phyloP scores from a whole-genome alignment of 805 yeast species.

The Sungouiella blattae region DNA sequence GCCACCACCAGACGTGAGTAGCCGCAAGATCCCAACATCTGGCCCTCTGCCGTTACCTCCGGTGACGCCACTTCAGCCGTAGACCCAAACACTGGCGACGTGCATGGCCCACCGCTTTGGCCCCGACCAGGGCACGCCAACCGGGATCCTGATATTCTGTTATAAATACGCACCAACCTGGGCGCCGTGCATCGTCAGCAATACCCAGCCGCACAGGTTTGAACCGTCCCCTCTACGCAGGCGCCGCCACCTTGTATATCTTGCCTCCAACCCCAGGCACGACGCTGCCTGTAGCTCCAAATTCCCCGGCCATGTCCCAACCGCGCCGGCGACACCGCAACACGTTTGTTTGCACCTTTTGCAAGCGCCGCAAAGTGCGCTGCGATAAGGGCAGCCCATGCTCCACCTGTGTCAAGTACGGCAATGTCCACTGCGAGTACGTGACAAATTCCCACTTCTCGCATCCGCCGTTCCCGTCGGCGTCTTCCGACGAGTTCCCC shows the following conservation, averaged over 20 bases:
- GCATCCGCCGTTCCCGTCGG: background rate
- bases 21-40: too few species aligned
- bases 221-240: background rate
- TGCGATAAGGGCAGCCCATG: conserved; percentile 24
- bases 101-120: too few species aligned
- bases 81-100: too few species aligned
- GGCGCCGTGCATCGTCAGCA: background rate
- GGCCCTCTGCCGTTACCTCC: too few species aligned
- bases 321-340: conserved; percentile 7
- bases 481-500: background rate
- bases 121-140: background rate
- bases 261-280: background rate
- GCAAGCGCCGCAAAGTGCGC: conserved; percentile 20
- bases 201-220: too few species aligned
- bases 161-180: background rate
- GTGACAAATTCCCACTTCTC: conserved; percentile 1
- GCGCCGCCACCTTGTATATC: background rate
- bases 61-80: too few species aligned
- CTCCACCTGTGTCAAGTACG: conserved; percentile 29
- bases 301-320: conserved; percentile 1
- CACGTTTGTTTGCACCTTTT: conserved; percentile 19
- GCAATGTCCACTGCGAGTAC: conserved; percentile 29
- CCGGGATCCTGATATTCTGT: background rate
- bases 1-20: too few species aligned
- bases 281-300: too few species aligned